Base-by-base conservation (phyloP, 768 basidiomycete genomes). In the Russula virescens region DNA sequence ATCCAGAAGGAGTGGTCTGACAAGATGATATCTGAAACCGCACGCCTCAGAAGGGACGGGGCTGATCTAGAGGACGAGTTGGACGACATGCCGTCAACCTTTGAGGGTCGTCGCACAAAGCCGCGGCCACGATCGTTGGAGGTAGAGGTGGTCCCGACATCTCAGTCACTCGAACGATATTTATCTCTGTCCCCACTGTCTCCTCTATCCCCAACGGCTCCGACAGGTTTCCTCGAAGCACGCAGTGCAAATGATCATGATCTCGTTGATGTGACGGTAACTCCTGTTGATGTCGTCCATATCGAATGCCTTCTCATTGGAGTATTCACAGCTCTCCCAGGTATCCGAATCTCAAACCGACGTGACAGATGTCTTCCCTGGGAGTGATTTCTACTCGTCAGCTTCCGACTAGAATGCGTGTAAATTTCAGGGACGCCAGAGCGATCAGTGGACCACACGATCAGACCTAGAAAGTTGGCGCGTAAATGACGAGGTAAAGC, bases 111-210 rank as follows among this genome's bases (percentile, higher is more conserved):
- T 38, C 46, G 14, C 19, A 21, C 34, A 47, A 14, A 14, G 21
- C 40, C 50, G 26, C 59, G 19, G 21, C 40, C 50, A 38, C 59
- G 19, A 53, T 46, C 52, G 2, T 35, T 16, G 53, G 43, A 55
- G 21, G 53, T n/a, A 45, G 43, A 55, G 21, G 53, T 25, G 23
- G 46, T 61, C 38, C 60, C 60, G 13, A 61, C 53, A 21, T 61
- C 53, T 26, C 53, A 48, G 28, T 61, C 60, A 19, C 53, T 55
- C 55, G 60, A 61, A 47, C 26, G 60, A 23, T 55, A 61, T 18
- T n/a, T 55, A 35, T 47, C 51, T 5, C 19, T 51, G 5, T 45
- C n/a, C 14, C 35, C 34, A n/a, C n/a, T n/a, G n/a, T n/a, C n/a
- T n/a, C n/a, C n/a, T 25, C 19, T 21, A 10, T 53, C 60, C 28